Percentiles rank a stretch among this genome's conserved stretches.
These are phyloP conservation scores for Vickermania spadyakhi DNA, from an alignment of 208 protist species.

Conservation along the genomic window DNA sequence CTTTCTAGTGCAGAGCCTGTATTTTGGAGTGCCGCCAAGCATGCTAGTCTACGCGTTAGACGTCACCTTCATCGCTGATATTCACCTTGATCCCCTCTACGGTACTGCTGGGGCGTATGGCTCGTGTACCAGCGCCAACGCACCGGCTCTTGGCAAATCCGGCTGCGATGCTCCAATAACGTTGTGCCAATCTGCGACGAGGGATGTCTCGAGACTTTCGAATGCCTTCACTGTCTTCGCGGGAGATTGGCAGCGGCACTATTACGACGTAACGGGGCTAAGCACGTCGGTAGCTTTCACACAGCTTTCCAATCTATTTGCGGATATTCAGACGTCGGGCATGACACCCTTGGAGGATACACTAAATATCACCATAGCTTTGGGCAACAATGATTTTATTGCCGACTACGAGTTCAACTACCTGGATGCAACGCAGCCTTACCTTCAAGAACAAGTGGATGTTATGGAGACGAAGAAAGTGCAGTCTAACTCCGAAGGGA, in stretches of 20 bases:
- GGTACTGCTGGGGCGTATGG: neutral
- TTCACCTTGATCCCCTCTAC: slow-evolving; percentile 2
- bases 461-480: slow-evolving; percentile 11
- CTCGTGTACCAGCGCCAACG: neutral
- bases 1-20: no score
- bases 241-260: slow-evolving; percentile 30
- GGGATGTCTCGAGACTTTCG: slow-evolving; percentile 9
- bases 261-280: slow-evolving; percentile 4
- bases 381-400: slow-evolving; percentile 40
- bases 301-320: slow-evolving; percentile 12
- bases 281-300: slow-evolving; percentile 8
- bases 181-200: slow-evolving; percentile 12
- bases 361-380: neutral
- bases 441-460: slow-evolving; percentile 8
- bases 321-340: neutral
- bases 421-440: slow-evolving; percentile 3
- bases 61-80: slow-evolving; percentile 1
- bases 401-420: slow-evolving; percentile 34
- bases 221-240: slow-evolving; percentile 12
- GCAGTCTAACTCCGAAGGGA: slow-evolving; percentile 8
- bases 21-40: no score
- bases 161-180: slow-evolving; percentile 6
- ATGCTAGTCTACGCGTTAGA: neutral
- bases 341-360: slow-evolving; percentile 7
- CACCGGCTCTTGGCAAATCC: neutral